Percentiles rank a stretch among this genome's conserved stretches.
Conservation (phyloP, 768 basidiomycete species). For the Lactarius evosmus region DNA sequence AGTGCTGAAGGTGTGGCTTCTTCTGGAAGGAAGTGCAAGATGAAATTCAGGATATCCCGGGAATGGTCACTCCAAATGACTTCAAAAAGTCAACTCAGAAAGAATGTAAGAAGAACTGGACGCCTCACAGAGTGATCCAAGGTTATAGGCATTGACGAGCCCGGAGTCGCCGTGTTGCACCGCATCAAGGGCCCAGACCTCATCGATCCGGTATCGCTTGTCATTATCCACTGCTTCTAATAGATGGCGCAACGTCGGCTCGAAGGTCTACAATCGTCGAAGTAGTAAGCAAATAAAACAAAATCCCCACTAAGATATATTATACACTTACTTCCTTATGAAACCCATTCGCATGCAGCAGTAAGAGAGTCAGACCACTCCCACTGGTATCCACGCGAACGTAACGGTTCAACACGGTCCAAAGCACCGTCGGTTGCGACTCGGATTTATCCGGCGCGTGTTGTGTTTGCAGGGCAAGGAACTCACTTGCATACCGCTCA, state of each 20-base stretch:
- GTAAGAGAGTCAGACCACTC: conserved; percentile 63
- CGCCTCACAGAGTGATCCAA: conserved; percentile 57
- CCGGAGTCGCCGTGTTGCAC: conserved; percentile 85
- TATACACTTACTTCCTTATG: conserved; percentile 68
- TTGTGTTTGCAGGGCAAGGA: conserved; percentile 9
- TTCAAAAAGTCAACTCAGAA: conserved; percentile 31
- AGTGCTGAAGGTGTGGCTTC: conserved; percentile 36
- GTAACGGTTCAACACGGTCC: conserved; percentile 74
- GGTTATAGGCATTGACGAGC: conserved; percentile 55
- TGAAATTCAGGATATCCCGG: conserved; percentile 76
- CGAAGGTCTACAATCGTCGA: conserved; percentile 61
- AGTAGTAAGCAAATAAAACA: neutral
- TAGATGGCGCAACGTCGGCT: conserved; percentile 57
- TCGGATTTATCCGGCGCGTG: conserved; percentile 27
- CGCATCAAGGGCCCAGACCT: conserved; percentile 82
- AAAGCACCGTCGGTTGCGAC: conserved; percentile 43
- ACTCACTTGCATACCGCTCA: conserved; percentile 2
- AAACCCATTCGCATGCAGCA: conserved; percentile 85
- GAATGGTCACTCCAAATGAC: conserved; percentile 77
- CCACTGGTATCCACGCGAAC: conserved; percentile 38
- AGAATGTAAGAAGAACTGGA: conserved; percentile 19
- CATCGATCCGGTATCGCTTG: conserved; percentile 46
- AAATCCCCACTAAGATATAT: neutral
- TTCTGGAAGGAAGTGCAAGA: conserved; percentile 63
- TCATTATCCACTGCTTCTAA: conserved; percentile 42